Conservation (phyloP, 805 yeast genomes). For the Metschnikowia corniflorae region DNA sequence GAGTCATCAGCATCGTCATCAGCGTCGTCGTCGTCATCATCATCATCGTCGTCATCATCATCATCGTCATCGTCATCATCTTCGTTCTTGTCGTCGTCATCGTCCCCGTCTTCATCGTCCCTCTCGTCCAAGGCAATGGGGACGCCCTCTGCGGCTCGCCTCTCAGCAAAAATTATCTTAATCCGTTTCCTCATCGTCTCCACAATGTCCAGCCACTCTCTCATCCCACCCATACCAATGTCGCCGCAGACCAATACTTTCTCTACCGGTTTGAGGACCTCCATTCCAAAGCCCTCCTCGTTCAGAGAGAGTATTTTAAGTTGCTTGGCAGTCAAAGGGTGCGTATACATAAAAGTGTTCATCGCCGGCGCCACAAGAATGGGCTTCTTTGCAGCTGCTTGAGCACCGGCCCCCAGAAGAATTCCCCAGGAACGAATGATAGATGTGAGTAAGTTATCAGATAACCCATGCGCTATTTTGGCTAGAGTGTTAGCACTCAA, state of each 20-base stretch:
- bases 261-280: slow-evolving; percentile 44
- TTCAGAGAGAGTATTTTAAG: slow-evolving; percentile 27
- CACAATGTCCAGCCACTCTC: slow-evolving; percentile 46
- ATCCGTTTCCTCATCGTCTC: slow-evolving; percentile 39
- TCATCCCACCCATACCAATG: slow-evolving; percentile 50
- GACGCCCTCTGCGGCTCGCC: slow-evolving; percentile 10
- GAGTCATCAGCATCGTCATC: slow-evolving; percentile 36
- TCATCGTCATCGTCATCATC: slow-evolving; percentile 33
- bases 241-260: slow-evolving; percentile 47
- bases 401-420: slow-evolving; percentile 14
- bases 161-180: slow-evolving; percentile 25
- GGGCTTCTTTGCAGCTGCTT: slow-evolving; percentile 31
- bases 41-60: slow-evolving; percentile 36
- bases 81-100: slow-evolving; percentile 32
- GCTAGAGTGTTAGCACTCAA: slow-evolving; percentile 45
- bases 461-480: slow-evolving; percentile 42
- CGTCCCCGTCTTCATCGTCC: slow-evolving; percentile 26
- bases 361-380: slow-evolving; percentile 47
- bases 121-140: slow-evolving; percentile 12
- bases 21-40: slow-evolving; percentile 36
- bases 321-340: slow-evolving; percentile 43
- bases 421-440: slow-evolving; percentile 44
- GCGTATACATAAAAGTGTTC: slow-evolving; percentile 48
- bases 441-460: slow-evolving; percentile 42
- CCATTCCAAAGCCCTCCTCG: slow-evolving; percentile 42